Evolutionary conservation across 768 basidiomycete genomes (phyloP).

Genomic region (Tubosaeta sp.): DNA sequence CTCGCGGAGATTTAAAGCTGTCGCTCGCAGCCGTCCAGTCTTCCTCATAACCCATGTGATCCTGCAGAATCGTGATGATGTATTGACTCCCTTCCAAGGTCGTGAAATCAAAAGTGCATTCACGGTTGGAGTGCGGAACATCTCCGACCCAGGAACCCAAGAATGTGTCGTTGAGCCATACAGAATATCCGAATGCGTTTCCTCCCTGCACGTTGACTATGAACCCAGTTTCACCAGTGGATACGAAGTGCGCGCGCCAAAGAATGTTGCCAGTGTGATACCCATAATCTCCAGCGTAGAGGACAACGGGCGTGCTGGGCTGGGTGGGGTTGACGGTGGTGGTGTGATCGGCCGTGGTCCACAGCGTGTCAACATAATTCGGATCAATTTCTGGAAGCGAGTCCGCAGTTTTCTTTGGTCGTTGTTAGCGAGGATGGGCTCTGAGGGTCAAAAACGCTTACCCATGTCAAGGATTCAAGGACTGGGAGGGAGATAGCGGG

Average conservation of each 20-base stretch:
- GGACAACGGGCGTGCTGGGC: slow-evolving; percentile 37
- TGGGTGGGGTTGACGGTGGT: slow-evolving; percentile 40
- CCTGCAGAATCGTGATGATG: slow-evolving; percentile 48
- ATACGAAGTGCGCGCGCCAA: slow-evolving; percentile 49
- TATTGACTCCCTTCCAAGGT: slow-evolving; percentile 29
- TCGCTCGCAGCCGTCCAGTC: slow-evolving; percentile 40
- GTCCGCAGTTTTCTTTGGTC: slow-evolving; percentile 19
- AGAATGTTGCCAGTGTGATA: slow-evolving; percentile 50
- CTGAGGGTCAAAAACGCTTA: not conserved
- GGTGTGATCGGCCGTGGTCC: slow-evolving; percentile 41
- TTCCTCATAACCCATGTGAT: slow-evolving; percentile 52
- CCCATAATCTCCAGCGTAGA: slow-evolving; percentile 48
- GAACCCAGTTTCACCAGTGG: slow-evolving; percentile 46
- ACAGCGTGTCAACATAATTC: slow-evolving; percentile 38
- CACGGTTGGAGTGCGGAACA: slow-evolving; percentile 8
- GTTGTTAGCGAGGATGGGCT: slow-evolving; percentile 1
- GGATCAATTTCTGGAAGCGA: slow-evolving; percentile 36
- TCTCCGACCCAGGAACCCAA: slow-evolving; percentile 38
- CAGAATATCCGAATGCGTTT: slow-evolving; percentile 44
- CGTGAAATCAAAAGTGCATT: slow-evolving; percentile 16
- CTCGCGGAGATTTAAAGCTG: slow-evolving; percentile 45
- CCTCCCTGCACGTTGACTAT: slow-evolving; percentile 41
- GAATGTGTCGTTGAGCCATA: slow-evolving; percentile 46
- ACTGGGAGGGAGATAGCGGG: slow-evolving; percentile 17
- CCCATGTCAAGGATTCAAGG: slow-evolving; percentile 20